These are phyloP conservation scores for Pythium insidiosum DNA, from an alignment of 352 stramenopile genomes.

Conservation along the genomic window DNA sequence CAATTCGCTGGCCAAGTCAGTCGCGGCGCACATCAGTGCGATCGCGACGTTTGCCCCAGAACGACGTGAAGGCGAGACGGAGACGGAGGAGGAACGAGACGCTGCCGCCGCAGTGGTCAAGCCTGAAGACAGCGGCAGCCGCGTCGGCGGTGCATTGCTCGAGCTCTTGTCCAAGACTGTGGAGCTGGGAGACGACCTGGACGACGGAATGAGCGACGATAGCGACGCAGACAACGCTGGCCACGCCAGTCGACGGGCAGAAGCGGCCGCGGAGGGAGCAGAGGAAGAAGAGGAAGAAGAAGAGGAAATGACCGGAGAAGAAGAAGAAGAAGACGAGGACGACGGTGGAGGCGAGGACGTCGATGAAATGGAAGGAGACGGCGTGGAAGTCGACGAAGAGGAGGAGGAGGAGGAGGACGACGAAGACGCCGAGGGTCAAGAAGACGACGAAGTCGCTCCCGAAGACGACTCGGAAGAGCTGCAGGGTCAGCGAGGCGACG, in stretches of 20 bases:
- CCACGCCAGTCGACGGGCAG: too few species aligned
- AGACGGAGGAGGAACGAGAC: conserved; percentile 12
- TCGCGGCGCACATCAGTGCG: conserved; percentile 64
- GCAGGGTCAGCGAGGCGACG: too few species aligned
- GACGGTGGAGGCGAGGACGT: conserved; percentile 13
- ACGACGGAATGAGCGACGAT: not conserved
- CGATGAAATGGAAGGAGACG: conserved; percentile 18
- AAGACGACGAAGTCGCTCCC: conserved; percentile 4
- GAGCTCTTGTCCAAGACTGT: conserved; percentile 45
- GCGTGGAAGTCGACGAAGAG: conserved; percentile 27
- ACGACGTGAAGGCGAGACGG: too few species aligned
- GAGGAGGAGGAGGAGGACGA: conserved; percentile 15
- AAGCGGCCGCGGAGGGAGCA: conserved; percentile 48
- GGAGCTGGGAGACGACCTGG: conserved; percentile 20
- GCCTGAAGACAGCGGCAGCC: conserved; percentile 5
- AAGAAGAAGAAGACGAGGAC: conserved; percentile 20
- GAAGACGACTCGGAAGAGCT: not conserved
- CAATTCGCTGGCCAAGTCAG: conserved; percentile 76
- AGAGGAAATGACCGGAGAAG: conserved; percentile 34
- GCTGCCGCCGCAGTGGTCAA: not conserved
- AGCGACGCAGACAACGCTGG: too few species aligned
- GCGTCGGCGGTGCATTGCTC: conserved; percentile 31
- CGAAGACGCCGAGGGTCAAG: too few species aligned
- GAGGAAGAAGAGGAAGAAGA: conserved; percentile 18
- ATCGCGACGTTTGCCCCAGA: conserved; percentile 63